Evolutionary conservation across 2,329 filamentous ascomycete genomes (phyloP).

Genomic region (Penicillium janthinellum): DNA sequence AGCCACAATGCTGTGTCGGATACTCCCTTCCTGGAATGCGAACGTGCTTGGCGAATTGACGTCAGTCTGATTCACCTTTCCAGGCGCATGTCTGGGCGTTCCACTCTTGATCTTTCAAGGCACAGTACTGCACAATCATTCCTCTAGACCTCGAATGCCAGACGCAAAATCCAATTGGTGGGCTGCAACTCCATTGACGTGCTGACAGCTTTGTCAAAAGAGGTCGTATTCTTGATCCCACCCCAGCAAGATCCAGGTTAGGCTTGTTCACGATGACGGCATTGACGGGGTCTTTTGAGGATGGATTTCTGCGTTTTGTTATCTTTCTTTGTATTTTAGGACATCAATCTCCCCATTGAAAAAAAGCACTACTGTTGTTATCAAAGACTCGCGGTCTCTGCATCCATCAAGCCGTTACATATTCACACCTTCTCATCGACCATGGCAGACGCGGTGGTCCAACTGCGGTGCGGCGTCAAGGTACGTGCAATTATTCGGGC

Average conservation of each 20-base stretch:
- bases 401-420: not conserved
- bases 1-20: not conserved
- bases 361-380: not conserved
- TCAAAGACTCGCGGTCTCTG: not conserved
- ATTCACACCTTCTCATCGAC: slow-evolving; percentile 5
- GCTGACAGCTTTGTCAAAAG: not conserved
- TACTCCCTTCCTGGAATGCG: not conserved
- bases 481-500: slow-evolving; percentile 16
- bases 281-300: not conserved
- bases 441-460: slow-evolving; percentile 56
- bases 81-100: not conserved
- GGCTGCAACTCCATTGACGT: not conserved
- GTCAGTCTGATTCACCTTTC: slow-evolving; percentile 10
- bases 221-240: not conserved
- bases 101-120: not conserved
- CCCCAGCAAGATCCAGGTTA: not conserved
- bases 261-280: slow-evolving; percentile 18
- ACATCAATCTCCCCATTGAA: not conserved
- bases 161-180: not conserved
- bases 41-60: slow-evolving; percentile 5
- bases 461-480: slow-evolving; percentile 58
- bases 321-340: not conserved
- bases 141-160: no score
- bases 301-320: not conserved
- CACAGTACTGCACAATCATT: not conserved